Percentiles rank a stretch among this genome's conserved stretches.
These are phyloP conservation scores for Komagataea norvegica DNA, from an alignment of 1,139 yeast species.

Conservation along the genomic window DNA sequence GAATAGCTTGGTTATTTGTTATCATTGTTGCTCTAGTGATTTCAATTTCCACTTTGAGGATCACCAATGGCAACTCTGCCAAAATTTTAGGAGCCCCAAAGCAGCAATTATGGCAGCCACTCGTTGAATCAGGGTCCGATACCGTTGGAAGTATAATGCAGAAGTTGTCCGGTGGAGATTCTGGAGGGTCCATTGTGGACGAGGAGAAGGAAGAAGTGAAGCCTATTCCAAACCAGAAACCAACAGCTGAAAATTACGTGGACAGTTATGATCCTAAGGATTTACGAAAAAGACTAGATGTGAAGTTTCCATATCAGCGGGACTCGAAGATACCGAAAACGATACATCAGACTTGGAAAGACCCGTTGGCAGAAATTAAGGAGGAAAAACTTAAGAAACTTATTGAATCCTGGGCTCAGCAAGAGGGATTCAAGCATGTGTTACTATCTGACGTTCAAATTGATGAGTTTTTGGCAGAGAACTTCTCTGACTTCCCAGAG, in stretches of 20 bases:
- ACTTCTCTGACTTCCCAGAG: constrained; percentile 68
- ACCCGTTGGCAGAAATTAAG: constrained; percentile 9
- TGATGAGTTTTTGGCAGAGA: constrained; percentile 50
- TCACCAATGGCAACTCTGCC: neutral
- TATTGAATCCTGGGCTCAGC: constrained; percentile 18
- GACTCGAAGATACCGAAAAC: constrained; percentile 16
- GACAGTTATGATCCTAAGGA: constrained; percentile 6
- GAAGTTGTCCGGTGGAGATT: constrained; percentile 1
- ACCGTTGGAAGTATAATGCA: neutral
- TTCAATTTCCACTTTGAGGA: neutral
- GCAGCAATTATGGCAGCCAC: neutral
- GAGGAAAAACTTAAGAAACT: constrained; percentile 13
- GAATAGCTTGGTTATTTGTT: neutral
- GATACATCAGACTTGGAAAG: constrained; percentile 25
- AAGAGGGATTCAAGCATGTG: constrained; percentile 52
- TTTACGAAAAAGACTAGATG: constrained; percentile 10
- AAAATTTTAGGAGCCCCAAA: neutral
- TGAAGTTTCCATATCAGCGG: constrained; percentile 16
- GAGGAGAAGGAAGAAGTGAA: neutral
- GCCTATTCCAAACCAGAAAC: neutral
- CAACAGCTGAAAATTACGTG: constrained; percentile 5
- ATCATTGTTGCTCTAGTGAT: neutral
- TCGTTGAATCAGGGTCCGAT: neutral
- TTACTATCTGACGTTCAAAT: constrained; percentile 71
- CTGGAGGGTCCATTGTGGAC: neutral